Base-by-base conservation (phyloP, 2,329 filamentous ascomycete species). In the Colletotrichum sp. region DNA sequence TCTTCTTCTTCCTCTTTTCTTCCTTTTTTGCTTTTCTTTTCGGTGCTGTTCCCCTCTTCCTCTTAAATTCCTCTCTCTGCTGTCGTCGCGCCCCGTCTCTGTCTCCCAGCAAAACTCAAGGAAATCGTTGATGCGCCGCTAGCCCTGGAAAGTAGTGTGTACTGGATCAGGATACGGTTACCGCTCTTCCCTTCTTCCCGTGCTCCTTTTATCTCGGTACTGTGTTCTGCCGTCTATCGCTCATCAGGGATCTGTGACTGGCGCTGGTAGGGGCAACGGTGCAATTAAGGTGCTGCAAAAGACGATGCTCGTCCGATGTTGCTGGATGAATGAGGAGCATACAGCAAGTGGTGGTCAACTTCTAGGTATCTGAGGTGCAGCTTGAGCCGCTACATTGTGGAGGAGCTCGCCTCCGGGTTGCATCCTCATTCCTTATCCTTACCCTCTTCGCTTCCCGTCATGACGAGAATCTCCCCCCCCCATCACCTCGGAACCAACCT, bases 231-330 rank as follows among this genome's bases (percentile, higher is more conserved):
- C 18, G 44, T 21, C n/a, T 21, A 13, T 49, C 44, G 44, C n/a
- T 49, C n/a, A 49, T 49, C 44, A 49, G 12, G 44, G 44, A 49
- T 49, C 44, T 10, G 44, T 49, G 16, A 49, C 39, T 49, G 39
- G 39, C 39, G 18, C 39, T 49, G 18, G 18, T n/a, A 49, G 39
- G 8, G 44, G n/a, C n/a, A 49, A 49, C 12, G 39, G 44, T 21
- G 18, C 59, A 49, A 30, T 26, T 32, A 60, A 28, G 32, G 62
- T 60, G 21, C n/a, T 26, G 34, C 44, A 63, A 34, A 49, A 57
- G 30, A 60, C 13, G 52, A 67, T 68, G 70, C 63, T 72, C 70
- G 63, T 72, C 63, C 32, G 63, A 68, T 68, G 64, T 68, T 44
- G 24, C 49, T 36, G 32, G 26, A 32, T 24, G 49, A 63, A 67